These are phyloP conservation scores for Chlorociboria aeruginascens DNA, from an alignment of 495 filamentous ascomycete genomes.

Conservation along the genomic window DNA sequence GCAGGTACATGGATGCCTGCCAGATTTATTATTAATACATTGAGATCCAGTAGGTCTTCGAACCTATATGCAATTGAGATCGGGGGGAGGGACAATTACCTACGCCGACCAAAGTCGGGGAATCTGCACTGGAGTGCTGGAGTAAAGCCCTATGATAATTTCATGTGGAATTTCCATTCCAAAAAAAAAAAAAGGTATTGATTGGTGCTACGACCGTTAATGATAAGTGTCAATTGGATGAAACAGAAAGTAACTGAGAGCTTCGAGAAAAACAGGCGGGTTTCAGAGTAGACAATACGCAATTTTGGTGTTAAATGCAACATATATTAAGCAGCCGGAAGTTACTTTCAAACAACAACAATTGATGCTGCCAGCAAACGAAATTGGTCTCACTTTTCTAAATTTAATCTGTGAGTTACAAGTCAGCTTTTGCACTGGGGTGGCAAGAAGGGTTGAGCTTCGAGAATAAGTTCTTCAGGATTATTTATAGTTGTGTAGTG, in stretches of 20 bases:
- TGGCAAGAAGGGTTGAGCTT: slow-evolving; percentile 5
- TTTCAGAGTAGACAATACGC: neutral
- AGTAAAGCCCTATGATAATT: neutral
- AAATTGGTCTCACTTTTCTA: neutral
- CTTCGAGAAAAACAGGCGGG: neutral
- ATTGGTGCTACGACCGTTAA: slow-evolving; percentile 5
- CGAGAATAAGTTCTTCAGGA: neutral
- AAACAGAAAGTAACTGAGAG: slow-evolving; percentile 2
- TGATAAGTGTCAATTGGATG: neutral
- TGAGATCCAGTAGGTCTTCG: neutral
- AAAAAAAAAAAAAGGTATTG: slow-evolving; percentile 4
- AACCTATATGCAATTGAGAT: slow-evolving; percentile 1
- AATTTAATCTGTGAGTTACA: slow-evolving; percentile 5
- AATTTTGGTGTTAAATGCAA: slow-evolving; percentile 2
- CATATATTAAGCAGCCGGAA: neutral
- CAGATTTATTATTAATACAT: neutral
- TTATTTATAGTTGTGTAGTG: too few relatives aligned
- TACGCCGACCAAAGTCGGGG: neutral
- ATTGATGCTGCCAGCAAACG: slow-evolving; percentile 1
- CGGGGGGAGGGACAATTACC: slow-evolving; percentile 5
- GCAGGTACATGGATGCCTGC: slow-evolving; percentile 8
- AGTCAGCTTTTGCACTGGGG: slow-evolving; percentile 7
- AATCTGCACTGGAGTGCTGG: slow-evolving; percentile 1
- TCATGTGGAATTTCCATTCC: neutral
- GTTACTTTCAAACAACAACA: slow-evolving; percentile 3